A percentile compares a stretch with the other conserved stretches of the same genome.
phyloP scores from a whole-genome alignment of 495 filamentous ascomycete genomes.

The Clavariopsis aquatica region DNA sequence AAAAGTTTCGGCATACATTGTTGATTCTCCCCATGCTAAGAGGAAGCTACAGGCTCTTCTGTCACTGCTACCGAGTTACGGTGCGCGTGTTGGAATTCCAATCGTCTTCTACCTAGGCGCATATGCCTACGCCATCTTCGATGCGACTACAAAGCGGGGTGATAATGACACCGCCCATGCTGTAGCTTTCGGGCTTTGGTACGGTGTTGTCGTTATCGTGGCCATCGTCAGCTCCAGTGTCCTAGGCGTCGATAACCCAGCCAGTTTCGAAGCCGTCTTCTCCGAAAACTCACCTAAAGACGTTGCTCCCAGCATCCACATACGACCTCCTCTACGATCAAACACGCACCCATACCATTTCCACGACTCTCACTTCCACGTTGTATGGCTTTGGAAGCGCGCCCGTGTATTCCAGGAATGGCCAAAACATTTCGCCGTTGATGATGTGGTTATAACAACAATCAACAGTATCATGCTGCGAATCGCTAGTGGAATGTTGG shows the following conservation, averaged over 20 bases:
- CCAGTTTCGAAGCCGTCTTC: constrained; percentile 14
- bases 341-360: constrained; percentile 2
- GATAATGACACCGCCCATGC: constrained; percentile 19
- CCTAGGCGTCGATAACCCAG: constrained; percentile 16
- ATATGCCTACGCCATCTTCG: constrained; percentile 5
- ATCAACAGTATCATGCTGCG: neutral
- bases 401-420: constrained; percentile 7
- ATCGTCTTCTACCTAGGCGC: constrained; percentile 11
- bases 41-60: constrained; percentile 2
- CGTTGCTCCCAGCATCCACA: neutral
- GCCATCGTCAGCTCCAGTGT: constrained; percentile 8
- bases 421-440: neutral
- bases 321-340: neutral
- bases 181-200: constrained; percentile 13
- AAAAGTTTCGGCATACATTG: constrained; percentile 1
- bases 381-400: constrained; percentile 11
- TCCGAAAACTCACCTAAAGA: neutral
- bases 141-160: constrained; percentile 2
- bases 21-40: neutral
- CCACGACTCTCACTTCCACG: constrained; percentile 13
- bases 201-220: constrained; percentile 11
- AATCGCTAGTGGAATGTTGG: neutral
- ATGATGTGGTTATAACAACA: neutral
- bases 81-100: constrained; percentile 9
- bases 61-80: constrained; percentile 4